Evolutionary conservation across 257 asterid species (phyloP), one percentile per base, ranked within the genome.

Genomic region (Rubia yunnanensis): DNA sequence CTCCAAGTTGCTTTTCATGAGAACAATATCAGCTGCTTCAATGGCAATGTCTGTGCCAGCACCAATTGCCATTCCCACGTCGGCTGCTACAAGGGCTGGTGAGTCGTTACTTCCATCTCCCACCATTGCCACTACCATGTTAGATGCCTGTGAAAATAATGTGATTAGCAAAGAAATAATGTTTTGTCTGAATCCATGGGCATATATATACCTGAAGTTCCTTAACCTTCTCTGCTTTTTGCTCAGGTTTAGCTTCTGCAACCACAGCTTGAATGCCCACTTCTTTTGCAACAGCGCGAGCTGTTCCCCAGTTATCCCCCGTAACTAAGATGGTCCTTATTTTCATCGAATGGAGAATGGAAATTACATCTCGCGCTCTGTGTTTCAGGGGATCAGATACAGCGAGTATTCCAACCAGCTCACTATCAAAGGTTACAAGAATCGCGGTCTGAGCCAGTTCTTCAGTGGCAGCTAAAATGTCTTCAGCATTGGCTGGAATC

Each of bases 221-320:
- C 67, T 67, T 96, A 97, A 59, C 73, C 78, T 57, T 85, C 23
- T 90, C 99, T 7, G 98, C 99, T 79, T 94, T 94, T 60, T 95
- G 96, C n/a, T 97, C 90, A 35, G 99, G 99, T 96, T 88, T 83
- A 70, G 91, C 99, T 73, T 94, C 99, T 70, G 99, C 99, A 77
- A 92, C 73, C n/a, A 88, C 92, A 44, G 27, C 57, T 18, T 4
- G 11, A 50, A n/a, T 50, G 27, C 57, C 27, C 38, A 92, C 99
- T 97, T 88, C 95, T 78, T 82, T 94, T 13, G 99, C 99, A 70
- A 90, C 99, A 59, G 99, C 96, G 53, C 69, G 84, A 74, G 99
- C 98, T 5, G 99, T 94, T 82, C 98, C 86, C 95, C 96, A 84
- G 63, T 94, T 94, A 80, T 94, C 99, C 73, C 99, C 99, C 7